Evolutionary conservation across 805 yeast species (phyloP), one percentile per base, ranked within the genome.

Genomic region (Yarrowia yakushimensis): DNA sequence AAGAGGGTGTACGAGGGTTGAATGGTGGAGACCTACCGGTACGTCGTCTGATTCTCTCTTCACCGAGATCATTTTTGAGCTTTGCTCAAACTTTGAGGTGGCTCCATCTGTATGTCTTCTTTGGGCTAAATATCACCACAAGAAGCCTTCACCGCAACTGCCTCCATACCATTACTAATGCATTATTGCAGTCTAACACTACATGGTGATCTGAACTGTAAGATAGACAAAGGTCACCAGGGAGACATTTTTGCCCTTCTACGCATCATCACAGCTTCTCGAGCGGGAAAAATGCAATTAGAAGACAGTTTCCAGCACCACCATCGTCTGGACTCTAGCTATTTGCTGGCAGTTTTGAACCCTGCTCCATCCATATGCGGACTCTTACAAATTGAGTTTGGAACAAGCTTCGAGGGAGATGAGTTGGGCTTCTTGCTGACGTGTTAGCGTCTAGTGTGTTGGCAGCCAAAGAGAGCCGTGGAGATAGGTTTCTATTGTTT

Each of bases 351-450:
- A n/a, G 7, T 3, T 27, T 12, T 18, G 25, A 6, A 10, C 22
- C 9, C 34, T 17, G 6, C 18, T 15, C 15, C 28, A 10, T 31
- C 39, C 55, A 30, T 31, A 48, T 48, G 31, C 55, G 55, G 55
- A 31, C 55, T 31, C 31, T 48, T 48, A 30, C 39, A 48, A 48
- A 48, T 30, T 22, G 22, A 33, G 55, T 31, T 48, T 33, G 37
- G 8, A 11, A 48, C 22, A 15, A 48, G 27, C 39, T 48, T 15
- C 55, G n/a, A 48, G 37, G 30, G 55, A 48, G 55, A 48, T 48
- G 55, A 48, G 37, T 33, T 48, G 30, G 39, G 36, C 52, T 22
- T 31, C 22, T 22, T 33, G 55, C 37, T 48, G 55, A 48, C 55
- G 55, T 48, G 55, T 46, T 48, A 31, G 55, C 15, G 39, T 31